Evolutionary conservation across 108 stramenopile species (phyloP), one percentile per base, ranked within the genome.

Genomic region (Discostella stelligeroides): DNA sequence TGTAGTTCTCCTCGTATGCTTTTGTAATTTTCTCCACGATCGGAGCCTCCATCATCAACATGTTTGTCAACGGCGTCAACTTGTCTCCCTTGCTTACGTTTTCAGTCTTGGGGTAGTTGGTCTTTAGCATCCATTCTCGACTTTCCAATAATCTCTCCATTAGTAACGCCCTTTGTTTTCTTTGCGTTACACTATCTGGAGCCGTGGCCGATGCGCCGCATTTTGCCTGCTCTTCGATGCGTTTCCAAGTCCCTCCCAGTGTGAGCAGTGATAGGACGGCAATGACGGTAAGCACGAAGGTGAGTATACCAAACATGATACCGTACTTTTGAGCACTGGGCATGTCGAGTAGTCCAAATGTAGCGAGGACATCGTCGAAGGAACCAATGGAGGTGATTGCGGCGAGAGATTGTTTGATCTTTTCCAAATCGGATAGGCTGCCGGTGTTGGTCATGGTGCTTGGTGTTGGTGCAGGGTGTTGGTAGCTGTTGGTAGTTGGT

Each of bases 261-360:
- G 84, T 68, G 4, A 94, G 62, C 29, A 94, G 54, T 4, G 82
- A 40, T 1, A 92, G 9, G 1, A 94, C 90, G 28, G 90, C 75
- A 46, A 59, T 38, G n/a, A 94, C 80, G 46, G 93, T 94, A 30
- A 65, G 60, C 0, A 65, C 61, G 65, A 94, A 94, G 20, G 82
- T 82, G 23, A 90, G n/a, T 25, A 75, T 80, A 11, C 93, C 93
- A 56, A 90, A 85, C 39, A 88, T 11, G 54, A 94, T 91, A n/a
- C 93, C 93, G 65, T 89, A 88, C 28, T 84, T 80, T 67, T 94
- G 93, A 10, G 93, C 90, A 7, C 66, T 39, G 24, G 93, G 93
- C 72, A 94, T 68, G 40, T 85, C 66, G 38, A 73, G 50, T 20
- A 94, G 68, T 21, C 92, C 92, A 73, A 94, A 85, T 37, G 85